Conservation (phyloP, 2,329 filamentous ascomycete species). For the Chrysoporthe austroafricana region DNA sequence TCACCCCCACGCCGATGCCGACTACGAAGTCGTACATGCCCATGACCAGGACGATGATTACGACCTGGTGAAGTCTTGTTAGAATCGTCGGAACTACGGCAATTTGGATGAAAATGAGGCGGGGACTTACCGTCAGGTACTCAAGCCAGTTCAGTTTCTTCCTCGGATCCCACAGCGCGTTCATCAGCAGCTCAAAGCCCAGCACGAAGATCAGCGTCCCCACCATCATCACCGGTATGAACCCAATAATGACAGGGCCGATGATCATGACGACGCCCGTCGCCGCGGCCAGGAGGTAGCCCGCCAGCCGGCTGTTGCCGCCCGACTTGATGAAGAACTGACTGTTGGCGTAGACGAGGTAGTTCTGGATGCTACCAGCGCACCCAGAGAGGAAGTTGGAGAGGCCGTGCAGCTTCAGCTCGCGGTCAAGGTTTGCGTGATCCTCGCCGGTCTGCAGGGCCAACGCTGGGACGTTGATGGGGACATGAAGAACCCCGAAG, state of each 20-base stretch:
- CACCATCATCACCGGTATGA: constrained; percentile 95
- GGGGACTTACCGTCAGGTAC: constrained; percentile 73
- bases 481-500: constrained; percentile 95
- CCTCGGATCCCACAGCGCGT: constrained; percentile 86
- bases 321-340: constrained; percentile 95
- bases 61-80: constrained; percentile 52
- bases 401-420: constrained; percentile 88
- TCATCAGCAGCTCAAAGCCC: constrained; percentile 86
- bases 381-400: constrained; percentile 91
- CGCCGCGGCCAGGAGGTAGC: constrained; percentile 78
- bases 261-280: constrained; percentile 84
- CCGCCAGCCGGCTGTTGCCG: constrained; percentile 83
- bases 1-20: constrained; percentile 88
- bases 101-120: not conserved
- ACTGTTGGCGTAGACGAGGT: constrained; percentile 96
- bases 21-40: constrained; percentile 95
- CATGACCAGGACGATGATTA: constrained; percentile 93
- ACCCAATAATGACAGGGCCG: constrained; percentile 87
- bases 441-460: constrained; percentile 91
- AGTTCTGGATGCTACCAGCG: constrained; percentile 90
- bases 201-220: constrained; percentile 93
- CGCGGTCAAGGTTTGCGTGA: constrained; percentile 86
- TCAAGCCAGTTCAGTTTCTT: constrained; percentile 86
- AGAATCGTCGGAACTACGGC: not conserved
- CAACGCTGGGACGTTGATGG: constrained; percentile 94